These are phyloP conservation scores for Malus orientalis DNA, from an alignment of 306 rosid genomes.

Conservation along the genomic window DNA sequence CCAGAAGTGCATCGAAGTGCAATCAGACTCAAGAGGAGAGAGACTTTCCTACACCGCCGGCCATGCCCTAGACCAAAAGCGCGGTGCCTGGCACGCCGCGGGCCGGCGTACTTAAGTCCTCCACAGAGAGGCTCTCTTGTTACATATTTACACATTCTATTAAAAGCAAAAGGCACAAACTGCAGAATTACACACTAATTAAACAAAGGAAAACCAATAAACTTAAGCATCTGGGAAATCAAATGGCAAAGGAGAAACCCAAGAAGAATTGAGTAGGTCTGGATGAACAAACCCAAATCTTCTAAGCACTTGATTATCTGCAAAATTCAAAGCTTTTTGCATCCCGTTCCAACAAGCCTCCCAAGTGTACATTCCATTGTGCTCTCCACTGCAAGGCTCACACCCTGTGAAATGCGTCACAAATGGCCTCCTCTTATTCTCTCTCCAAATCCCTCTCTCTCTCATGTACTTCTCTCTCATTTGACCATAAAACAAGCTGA, in stretches of 20 bases:
- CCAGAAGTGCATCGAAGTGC: not conserved
- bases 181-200: not conserved
- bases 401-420: constrained; percentile 89
- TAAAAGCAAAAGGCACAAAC: not conserved
- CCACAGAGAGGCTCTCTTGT: not conserved
- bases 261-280: constrained; percentile 26
- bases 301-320: constrained; percentile 76
- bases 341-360: constrained; percentile 71
- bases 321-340: constrained; percentile 63
- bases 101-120: not conserved
- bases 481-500: constrained; percentile 46
- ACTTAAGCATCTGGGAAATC: constrained; percentile 38
- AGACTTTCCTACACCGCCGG: not conserved
- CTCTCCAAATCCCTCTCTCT: constrained; percentile 28
- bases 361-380: constrained; percentile 45
- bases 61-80: not conserved
- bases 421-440: constrained; percentile 63
- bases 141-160: not conserved
- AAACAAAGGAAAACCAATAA: not conserved
- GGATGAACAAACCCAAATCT: constrained; percentile 49
- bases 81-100: not conserved
- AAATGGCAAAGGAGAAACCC: constrained; percentile 43
- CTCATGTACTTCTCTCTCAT: constrained; percentile 38
- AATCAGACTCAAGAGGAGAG: not conserved
- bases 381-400: constrained; percentile 81